Base-by-base conservation (phyloP, 345 rosid species). In the Salix arbutifolia region DNA sequence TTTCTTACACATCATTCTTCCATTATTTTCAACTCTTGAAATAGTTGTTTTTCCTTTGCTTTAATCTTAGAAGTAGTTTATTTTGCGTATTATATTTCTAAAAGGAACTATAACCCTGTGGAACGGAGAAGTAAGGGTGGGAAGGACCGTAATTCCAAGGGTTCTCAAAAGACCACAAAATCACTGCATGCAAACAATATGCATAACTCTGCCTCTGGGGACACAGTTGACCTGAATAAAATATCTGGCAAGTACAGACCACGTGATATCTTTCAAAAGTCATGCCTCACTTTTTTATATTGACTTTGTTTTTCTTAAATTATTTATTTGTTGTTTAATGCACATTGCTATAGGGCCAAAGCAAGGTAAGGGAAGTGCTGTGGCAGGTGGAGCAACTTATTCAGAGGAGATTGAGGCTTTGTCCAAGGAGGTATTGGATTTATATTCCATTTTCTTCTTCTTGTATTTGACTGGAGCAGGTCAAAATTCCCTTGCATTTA, bases 61-160 rank as follows among this genome's bases (percentile, higher is more conserved):
- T 64, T 5, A 37, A 72, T 35, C 68, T 40, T 76, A 56, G 46
- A 60, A 2, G 2, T 4, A 28, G 25, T 11, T 35, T 37, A 33
- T 70, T 3, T 28, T n/a, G 35, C 60, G 61, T 65, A 10, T 67
- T 77, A 42, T 73, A 70, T 48, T 60, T 73, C 64, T 61, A 28
- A 35, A 72, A 96, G 99, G 90, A 96, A 93, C 79, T 93, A 96
- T 81, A 90, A 93, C 79, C 98, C 98, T 3, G 87, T 91, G 77
- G 99, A 92, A 70, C 79, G 99, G 74, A 89, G 99, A 88, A 77
- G 83, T 74, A 95, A 87, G 79, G 90, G 88, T 62, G 98, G 98
- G 75, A 93, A 83, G 83, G 94, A 89, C 76, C 86, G 88, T 46
- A 71, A 70, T 56, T 64, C 77, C 4, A 93, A 77, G 82, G 89